These are phyloP conservation scores for Colletotrichum liaoningense DNA, from an alignment of 2,329 filamentous ascomycete species.

Conservation along the genomic window DNA sequence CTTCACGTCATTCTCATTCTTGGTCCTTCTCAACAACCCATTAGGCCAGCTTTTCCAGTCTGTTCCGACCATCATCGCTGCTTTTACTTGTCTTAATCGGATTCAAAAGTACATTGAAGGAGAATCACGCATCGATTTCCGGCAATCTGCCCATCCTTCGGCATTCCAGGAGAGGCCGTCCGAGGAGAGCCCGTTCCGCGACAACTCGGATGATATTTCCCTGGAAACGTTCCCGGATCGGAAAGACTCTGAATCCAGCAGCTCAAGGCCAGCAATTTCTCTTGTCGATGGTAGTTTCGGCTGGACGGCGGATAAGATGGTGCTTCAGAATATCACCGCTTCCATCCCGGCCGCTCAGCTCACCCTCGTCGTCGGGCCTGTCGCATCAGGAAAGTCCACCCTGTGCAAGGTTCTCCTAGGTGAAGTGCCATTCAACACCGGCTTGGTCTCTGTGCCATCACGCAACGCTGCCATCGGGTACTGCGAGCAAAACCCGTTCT, in stretches of 20 bases:
- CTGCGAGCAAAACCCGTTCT: slow-evolving; percentile 46
- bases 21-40: slow-evolving; percentile 48
- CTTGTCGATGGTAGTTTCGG: slow-evolving; percentile 44
- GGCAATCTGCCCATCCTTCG: slow-evolving; percentile 25
- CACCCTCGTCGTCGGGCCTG: slow-evolving; percentile 53
- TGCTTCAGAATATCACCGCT: slow-evolving; percentile 46
- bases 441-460: slow-evolving; percentile 32
- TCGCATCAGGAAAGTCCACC: slow-evolving; percentile 54
- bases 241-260: background rate
- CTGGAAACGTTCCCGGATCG: background rate
- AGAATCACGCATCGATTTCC: slow-evolving; percentile 41
- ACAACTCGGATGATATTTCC: slow-evolving; percentile 14
- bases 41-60: slow-evolving; percentile 46
- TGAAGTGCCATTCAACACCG: slow-evolving; percentile 40
- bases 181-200: slow-evolving; percentile 30
- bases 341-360: slow-evolving; percentile 44
- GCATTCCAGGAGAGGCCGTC: slow-evolving; percentile 5
- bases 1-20: slow-evolving; percentile 47
- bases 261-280: background rate
- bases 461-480: slow-evolving; percentile 41
- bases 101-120: slow-evolving; percentile 52
- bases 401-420: slow-evolving; percentile 51
- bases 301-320: slow-evolving; percentile 43
- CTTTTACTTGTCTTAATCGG: slow-evolving; percentile 46
- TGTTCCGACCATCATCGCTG: slow-evolving; percentile 45